Evolutionary conservation across 2,329 filamentous ascomycete genomes (phyloP).

Genomic region (Colletotrichum sp.): DNA sequence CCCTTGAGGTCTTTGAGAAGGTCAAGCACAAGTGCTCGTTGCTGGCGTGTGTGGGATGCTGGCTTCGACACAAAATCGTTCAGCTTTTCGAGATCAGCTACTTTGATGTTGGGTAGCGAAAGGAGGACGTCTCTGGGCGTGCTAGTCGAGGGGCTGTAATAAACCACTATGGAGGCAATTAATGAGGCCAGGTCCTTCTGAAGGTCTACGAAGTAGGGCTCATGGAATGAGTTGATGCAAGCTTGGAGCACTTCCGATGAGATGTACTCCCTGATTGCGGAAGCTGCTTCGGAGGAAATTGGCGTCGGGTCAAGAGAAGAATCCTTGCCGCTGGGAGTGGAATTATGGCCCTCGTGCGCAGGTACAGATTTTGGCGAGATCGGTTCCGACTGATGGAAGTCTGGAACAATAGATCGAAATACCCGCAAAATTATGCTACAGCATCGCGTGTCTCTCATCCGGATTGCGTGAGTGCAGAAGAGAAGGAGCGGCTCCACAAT

Average conservation of each 20-base stretch:
- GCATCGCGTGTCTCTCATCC: slow-evolving; percentile 88
- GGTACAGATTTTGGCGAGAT: slow-evolving; percentile 28
- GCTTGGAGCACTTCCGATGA: slow-evolving; percentile 87
- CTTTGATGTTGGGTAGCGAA: slow-evolving; percentile 77
- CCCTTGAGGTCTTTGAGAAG: slow-evolving; percentile 86
- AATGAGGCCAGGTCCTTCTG: slow-evolving; percentile 90
- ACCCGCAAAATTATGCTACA: slow-evolving; percentile 85
- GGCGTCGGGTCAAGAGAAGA: slow-evolving; percentile 43
- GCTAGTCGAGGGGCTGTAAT: slow-evolving; percentile 72
- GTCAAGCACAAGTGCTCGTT: slow-evolving; percentile 82
- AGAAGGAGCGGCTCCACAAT: slow-evolving; percentile 89
- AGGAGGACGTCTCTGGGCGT: slow-evolving; percentile 81
- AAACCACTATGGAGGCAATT: slow-evolving; percentile 83
- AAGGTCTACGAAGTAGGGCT: slow-evolving; percentile 95
- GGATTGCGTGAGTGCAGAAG: slow-evolving; percentile 89
- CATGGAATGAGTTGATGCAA: slow-evolving; percentile 88
- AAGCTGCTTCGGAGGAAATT: slow-evolving; percentile 59
- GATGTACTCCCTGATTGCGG: slow-evolving; percentile 86
- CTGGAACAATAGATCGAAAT: slow-evolving; percentile 83
- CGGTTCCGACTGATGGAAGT: slow-evolving; percentile 59
- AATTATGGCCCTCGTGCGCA: slow-evolving; percentile 29
- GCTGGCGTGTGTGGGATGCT: slow-evolving; percentile 70
- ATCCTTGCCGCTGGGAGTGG: slow-evolving; percentile 15
- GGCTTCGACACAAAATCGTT: slow-evolving; percentile 65
- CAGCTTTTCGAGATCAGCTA: slow-evolving; percentile 69